These are phyloP conservation scores for Truncatella angustata DNA, from an alignment of 2,329 filamentous ascomycete genomes.

Conservation along the genomic window DNA sequence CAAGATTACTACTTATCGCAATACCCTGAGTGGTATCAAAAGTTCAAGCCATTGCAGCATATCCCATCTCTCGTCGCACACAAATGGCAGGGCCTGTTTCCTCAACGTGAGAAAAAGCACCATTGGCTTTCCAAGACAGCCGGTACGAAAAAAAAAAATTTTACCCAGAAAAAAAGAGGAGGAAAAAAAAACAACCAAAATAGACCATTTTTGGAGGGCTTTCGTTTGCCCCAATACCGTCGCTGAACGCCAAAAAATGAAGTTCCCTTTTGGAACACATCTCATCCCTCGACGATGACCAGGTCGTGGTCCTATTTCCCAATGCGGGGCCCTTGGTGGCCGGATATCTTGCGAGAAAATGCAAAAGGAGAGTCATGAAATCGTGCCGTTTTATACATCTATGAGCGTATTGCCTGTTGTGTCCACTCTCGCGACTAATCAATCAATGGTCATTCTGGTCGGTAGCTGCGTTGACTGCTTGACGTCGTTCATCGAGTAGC, in stretches of 20 bases:
- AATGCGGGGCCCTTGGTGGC: constrained; percentile 8
- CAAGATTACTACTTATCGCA: too few species aligned
- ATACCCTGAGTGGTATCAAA: too few species aligned
- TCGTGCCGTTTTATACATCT: constrained; percentile 15
- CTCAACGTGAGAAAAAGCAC: too few species aligned
- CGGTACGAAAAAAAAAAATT: too few species aligned
- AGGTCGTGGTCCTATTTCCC: not conserved
- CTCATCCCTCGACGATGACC: constrained; percentile 4
- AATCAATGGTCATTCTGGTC: constrained; percentile 63
- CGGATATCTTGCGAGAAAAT: constrained; percentile 16
- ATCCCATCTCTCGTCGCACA: too few species aligned
- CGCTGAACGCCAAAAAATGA: constrained; percentile 11
- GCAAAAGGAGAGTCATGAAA: constrained; percentile 14
- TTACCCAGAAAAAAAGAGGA: not conserved
- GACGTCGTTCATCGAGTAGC: constrained; percentile 56
- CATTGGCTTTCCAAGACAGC: too few species aligned
- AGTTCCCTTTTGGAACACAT: not conserved
- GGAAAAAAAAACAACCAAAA: not conserved
- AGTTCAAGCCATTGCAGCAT: too few species aligned
- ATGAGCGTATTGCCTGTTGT: not conserved
- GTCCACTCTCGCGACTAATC: constrained; percentile 20
- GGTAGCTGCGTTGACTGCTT: constrained; percentile 49
- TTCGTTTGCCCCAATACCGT: not conserved
- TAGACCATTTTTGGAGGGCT: not conserved
- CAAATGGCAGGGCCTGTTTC: too few species aligned